Percentiles rank a stretch among this genome's conserved stretches.
Conservation (phyloP, 148 eudicot genomes). For the Pharnaceum exiguum region DNA sequence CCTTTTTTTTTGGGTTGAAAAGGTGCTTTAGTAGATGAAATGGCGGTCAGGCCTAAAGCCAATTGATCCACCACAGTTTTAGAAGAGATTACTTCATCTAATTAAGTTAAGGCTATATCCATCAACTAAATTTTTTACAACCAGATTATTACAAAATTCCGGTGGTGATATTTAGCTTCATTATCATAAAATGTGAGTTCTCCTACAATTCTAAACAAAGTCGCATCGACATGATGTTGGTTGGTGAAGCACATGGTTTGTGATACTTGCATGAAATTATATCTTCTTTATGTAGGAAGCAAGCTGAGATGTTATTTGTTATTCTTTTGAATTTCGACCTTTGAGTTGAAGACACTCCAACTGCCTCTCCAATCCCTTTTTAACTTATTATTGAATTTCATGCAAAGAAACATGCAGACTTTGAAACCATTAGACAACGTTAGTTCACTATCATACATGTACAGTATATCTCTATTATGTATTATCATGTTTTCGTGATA, state of each 20-base stretch:
- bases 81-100: not conserved
- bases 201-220: slow-evolving; percentile 19
- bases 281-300: slow-evolving; percentile 19
- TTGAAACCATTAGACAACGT: slow-evolving; percentile 3
- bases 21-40: no score
- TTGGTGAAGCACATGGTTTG: slow-evolving; percentile 28
- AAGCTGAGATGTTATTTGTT: slow-evolving; percentile 26
- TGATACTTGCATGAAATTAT: slow-evolving; percentile 34
- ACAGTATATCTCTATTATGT: not conserved
- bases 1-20: no score
- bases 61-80: no score
- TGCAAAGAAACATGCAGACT: slow-evolving; percentile 35
- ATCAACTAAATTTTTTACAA: not conserved
- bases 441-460: slow-evolving; percentile 1
- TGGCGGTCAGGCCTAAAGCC: no score
- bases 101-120: not conserved
- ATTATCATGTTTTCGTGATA: not conserved
- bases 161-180: not conserved
- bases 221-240: slow-evolving; percentile 11
- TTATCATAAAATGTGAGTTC: slow-evolving; percentile 4
- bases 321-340: slow-evolving; percentile 24
- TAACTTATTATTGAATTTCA: slow-evolving; percentile 20
- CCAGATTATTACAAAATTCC: no score
- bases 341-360: slow-evolving; percentile 74
- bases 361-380: slow-evolving; percentile 22